A percentile compares a stretch with the other conserved stretches of the same genome.
phyloP scores from a whole-genome alignment of 768 basidiomycete genomes.

The Filobasidium wieringae region DNA sequence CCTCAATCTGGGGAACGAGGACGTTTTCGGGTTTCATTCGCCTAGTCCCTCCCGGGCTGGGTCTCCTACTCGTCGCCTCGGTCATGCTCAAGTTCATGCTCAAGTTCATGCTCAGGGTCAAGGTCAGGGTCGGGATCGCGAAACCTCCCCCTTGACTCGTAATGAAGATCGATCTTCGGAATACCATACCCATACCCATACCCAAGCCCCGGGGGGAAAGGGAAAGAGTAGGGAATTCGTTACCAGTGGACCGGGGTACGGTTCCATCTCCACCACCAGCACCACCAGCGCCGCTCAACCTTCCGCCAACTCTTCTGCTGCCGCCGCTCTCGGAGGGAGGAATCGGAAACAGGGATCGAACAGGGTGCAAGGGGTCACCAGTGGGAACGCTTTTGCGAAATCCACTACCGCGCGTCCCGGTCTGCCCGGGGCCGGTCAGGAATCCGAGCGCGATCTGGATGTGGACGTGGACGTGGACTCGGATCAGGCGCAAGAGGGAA shows the following conservation, averaged over 20 bases:
- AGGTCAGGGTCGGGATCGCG: neutral
- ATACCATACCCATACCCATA: neutral
- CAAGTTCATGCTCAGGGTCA: too few relatives aligned
- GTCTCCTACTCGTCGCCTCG: neutral
- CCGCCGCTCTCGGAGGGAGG: neutral
- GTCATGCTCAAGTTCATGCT: neutral
- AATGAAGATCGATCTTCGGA: too few relatives aligned
- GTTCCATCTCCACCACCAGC: neutral
- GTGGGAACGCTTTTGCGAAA: slow-evolving; percentile 7
- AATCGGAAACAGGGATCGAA: neutral
- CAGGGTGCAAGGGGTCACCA: slow-evolving; percentile 4
- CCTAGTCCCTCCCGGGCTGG: slow-evolving; percentile 6
- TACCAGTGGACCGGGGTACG: neutral
- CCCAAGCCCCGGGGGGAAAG: neutral
- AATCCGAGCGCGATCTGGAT: neutral
- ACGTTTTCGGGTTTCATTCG: slow-evolving; percentile 9
- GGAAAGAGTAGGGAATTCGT: neutral
- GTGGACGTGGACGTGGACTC: neutral
- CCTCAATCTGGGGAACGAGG: too few relatives aligned
- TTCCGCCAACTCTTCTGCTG: neutral
- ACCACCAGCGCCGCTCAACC: neutral
- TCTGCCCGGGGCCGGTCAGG: neutral
- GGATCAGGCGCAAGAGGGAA: neutral
- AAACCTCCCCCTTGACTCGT: neutral
- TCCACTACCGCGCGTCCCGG: neutral